A percentile compares a stretch with the other conserved stretches of the same genome.
Conservation (phyloP, 176 grass and related monocot species). For the Chloris gayana region DNA sequence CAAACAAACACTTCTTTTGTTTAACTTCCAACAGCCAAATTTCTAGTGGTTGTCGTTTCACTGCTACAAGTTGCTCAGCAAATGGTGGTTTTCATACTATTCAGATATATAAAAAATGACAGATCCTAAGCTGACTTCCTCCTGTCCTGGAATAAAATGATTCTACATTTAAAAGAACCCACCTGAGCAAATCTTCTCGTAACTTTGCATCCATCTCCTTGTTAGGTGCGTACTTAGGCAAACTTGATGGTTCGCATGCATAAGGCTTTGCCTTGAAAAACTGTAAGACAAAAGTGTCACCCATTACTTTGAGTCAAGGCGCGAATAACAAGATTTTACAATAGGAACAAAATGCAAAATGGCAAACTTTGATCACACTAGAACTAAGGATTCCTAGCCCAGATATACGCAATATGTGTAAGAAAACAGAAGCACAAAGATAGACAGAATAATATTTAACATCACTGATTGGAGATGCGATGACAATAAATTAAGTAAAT, state of each 20-base stretch:
- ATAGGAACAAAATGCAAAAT: constrained; percentile 11
- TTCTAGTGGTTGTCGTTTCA: neutral
- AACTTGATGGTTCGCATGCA: constrained; percentile 68
- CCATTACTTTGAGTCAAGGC: constrained; percentile 1
- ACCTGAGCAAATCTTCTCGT: constrained; percentile 66
- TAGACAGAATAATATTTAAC: constrained; percentile 23
- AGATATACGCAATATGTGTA: neutral
- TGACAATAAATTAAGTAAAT: neutral
- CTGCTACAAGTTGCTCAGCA: neutral
- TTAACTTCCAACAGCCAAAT: neutral
- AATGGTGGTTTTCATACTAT: neutral
- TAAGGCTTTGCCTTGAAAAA: constrained; percentile 78
- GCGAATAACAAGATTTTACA: neutral
- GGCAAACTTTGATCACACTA: neutral
- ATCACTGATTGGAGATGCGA: neutral
- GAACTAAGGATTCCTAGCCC: neutral
- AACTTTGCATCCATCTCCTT: constrained; percentile 81
- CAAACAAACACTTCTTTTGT: neutral
- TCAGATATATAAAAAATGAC: constrained; percentile 23
- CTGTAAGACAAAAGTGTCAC: constrained; percentile 36
- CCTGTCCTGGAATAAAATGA: constrained; percentile 4
- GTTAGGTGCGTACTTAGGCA: constrained; percentile 76
- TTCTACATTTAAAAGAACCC: constrained; percentile 24
- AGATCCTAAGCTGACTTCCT: neutral
- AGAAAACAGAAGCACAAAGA: neutral